Percentiles rank a stretch among this genome's conserved stretches.
These are phyloP conservation scores for Trichoderma sp. DNA, from an alignment of 2,329 filamentous ascomycete genomes.

Conservation along the genomic window DNA sequence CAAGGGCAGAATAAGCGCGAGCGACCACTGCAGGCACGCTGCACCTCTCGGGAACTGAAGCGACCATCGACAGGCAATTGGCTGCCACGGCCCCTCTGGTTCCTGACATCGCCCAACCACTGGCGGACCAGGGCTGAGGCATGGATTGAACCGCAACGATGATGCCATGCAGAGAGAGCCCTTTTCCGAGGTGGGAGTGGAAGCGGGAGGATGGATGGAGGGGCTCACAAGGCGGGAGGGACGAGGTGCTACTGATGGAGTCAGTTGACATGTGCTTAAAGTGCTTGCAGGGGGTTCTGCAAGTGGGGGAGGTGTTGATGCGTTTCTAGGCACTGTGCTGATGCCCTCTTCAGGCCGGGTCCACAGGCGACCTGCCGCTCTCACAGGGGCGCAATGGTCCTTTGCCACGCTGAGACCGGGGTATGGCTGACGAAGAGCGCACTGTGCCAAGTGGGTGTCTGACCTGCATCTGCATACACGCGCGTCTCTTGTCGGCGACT, in stretches of 20 bases:
- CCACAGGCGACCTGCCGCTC: conserved; percentile 1
- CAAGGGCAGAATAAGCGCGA: conserved; percentile 17
- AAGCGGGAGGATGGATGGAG: neutral
- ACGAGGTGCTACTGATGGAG: neutral
- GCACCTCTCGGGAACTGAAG: conserved; percentile 20
- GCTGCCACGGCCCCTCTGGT: conserved; percentile 1
- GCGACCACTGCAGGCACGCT: conserved; percentile 29
- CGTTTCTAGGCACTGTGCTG: conserved; percentile 9
- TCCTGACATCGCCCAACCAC: neutral
- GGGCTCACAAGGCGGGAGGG: conserved; percentile 21
- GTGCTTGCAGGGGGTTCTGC: neutral
- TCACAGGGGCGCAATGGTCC: neutral
- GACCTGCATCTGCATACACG: conserved; percentile 30
- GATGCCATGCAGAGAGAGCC: conserved; percentile 2
- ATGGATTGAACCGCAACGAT: neutral
- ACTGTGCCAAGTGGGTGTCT: conserved; percentile 22
- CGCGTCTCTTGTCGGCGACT: conserved; percentile 24
- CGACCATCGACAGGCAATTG: conserved; percentile 20
- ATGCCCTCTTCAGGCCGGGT: conserved; percentile 18
- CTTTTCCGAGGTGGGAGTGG: neutral
- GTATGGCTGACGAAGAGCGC: neutral
- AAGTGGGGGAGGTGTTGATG: neutral
- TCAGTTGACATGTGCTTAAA: conserved; percentile 19
- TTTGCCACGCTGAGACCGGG: neutral
- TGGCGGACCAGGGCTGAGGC: neutral